phyloP scores from a whole-genome alignment of 352 stramenopile species.

The Globisporangium acanthophoron region DNA sequence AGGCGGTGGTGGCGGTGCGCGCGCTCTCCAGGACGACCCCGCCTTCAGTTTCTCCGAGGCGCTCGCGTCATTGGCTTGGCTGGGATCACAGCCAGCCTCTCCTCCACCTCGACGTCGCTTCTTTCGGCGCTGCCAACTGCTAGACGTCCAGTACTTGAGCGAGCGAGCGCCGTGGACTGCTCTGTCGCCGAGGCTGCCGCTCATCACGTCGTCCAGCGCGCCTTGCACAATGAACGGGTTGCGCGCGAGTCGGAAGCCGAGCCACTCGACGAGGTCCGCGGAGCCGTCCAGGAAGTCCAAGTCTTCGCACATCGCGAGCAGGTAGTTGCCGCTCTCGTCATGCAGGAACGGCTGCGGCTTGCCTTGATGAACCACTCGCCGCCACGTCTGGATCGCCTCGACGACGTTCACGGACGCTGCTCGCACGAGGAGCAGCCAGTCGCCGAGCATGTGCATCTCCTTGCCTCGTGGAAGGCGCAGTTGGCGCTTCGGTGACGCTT shows the following conservation, averaged over 20 bases:
- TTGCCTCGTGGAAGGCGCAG: conserved; percentile 23
- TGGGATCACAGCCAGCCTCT: background rate
- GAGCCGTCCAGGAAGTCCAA: conserved; percentile 42
- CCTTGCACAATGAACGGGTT: conserved; percentile 49
- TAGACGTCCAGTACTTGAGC: conserved; percentile 24
- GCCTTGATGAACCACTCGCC: conserved; percentile 26
- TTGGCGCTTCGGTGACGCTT: background rate
- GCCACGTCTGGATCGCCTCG: conserved; percentile 38
- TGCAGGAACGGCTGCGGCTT: conserved; percentile 32
- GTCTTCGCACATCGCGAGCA: conserved; percentile 51
- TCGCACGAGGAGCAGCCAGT: conserved; percentile 45
- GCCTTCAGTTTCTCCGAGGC: background rate
- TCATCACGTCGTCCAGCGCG: conserved; percentile 25
- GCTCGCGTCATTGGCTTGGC: background rate
- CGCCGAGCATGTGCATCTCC: conserved; percentile 50
- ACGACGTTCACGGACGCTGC: conserved; percentile 54
- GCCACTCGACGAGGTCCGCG: conserved; percentile 38
- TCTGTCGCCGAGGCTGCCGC: conserved; percentile 4
- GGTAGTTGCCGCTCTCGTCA: conserved; percentile 29
- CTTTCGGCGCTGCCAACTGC: conserved; percentile 15
- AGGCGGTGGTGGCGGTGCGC: conserved; percentile 13
- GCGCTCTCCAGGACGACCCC: conserved; percentile 1
- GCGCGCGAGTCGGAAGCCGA: conserved; percentile 41
- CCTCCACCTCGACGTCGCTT: background rate
- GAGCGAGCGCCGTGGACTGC: conserved; percentile 17